phyloP scores from a whole-genome alignment of 2,329 filamentous ascomycete species.

The Aspergillus spinulosporus region DNA sequence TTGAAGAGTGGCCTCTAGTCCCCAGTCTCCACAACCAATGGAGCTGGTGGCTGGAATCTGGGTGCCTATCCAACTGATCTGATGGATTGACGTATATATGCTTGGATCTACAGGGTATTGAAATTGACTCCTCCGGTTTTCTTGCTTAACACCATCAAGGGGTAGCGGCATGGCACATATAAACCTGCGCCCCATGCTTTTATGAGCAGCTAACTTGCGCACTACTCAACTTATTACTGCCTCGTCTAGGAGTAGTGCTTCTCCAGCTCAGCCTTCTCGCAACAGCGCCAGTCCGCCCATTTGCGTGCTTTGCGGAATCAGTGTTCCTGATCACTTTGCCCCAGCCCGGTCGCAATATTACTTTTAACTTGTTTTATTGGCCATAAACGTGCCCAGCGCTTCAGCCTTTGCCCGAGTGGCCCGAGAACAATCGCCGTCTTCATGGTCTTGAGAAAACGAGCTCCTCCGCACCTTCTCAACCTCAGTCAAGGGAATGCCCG shows the following conservation, averaged over 20 bases:
- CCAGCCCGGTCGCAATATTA: neutral
- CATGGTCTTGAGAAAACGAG: conserved; percentile 44
- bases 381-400: conserved; percentile 16
- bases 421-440: conserved; percentile 20
- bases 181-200: conserved; percentile 7
- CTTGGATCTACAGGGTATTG: neutral
- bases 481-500: conserved; percentile 34
- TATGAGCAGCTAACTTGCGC: neutral
- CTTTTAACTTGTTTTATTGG: conserved; percentile 15
- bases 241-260: conserved; percentile 10
- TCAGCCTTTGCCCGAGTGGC: conserved; percentile 15
- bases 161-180: conserved; percentile 17
- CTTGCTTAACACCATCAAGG: neutral
- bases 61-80: conserved; percentile 18
- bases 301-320: neutral
- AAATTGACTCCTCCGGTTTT: neutral
- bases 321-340: conserved; percentile 1
- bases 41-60: conserved; percentile 16
- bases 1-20: neutral
- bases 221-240: conserved; percentile 3
- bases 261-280: conserved; percentile 12
- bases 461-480: conserved; percentile 38
- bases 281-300: conserved; percentile 17
- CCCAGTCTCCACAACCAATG: conserved; percentile 9
- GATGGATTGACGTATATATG: conserved; percentile 13